These are phyloP conservation scores for Groenewaldozyma tartarivorans DNA, from an alignment of 805 yeast genomes.

Conservation along the genomic window DNA sequence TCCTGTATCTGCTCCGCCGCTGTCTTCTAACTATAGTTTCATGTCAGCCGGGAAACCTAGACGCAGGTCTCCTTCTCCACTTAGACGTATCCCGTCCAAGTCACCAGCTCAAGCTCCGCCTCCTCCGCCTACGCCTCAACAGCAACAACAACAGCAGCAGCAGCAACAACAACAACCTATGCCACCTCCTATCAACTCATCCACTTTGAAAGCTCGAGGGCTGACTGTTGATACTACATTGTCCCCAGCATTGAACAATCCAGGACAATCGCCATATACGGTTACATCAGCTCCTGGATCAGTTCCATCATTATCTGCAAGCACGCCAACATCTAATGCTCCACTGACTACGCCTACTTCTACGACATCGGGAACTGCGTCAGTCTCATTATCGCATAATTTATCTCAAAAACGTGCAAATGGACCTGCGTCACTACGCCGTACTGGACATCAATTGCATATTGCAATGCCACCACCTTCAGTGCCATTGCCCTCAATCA, in stretches of 20 bases:
- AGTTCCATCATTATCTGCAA: slow-evolving; percentile 22
- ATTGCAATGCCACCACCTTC: slow-evolving; percentile 10
- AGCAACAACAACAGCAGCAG: too few relatives aligned
- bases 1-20: neutral
- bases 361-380: slow-evolving; percentile 3
- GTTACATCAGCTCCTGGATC: neutral
- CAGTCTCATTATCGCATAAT: neutral
- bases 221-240: neutral
- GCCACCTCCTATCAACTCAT: neutral
- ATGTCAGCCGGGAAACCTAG: neutral
- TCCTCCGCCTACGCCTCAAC: neutral
- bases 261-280: neutral
- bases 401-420: neutral
- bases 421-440: neutral
- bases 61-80: slow-evolving; percentile 18
- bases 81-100: slow-evolving; percentile 10
- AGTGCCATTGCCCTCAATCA: slow-evolving; percentile 2
- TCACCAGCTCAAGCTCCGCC: neutral
- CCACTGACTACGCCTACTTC: slow-evolving; percentile 18
- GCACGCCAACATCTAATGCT: slow-evolving; percentile 24
- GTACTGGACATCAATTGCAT: slow-evolving; percentile 3
- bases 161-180: too few relatives aligned
- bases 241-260: neutral
- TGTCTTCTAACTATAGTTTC: neutral
- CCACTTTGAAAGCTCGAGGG: neutral